These are phyloP conservation scores for Epicoccum nigrum DNA, from an alignment of 2,329 filamentous ascomycete genomes.

Conservation along the genomic window DNA sequence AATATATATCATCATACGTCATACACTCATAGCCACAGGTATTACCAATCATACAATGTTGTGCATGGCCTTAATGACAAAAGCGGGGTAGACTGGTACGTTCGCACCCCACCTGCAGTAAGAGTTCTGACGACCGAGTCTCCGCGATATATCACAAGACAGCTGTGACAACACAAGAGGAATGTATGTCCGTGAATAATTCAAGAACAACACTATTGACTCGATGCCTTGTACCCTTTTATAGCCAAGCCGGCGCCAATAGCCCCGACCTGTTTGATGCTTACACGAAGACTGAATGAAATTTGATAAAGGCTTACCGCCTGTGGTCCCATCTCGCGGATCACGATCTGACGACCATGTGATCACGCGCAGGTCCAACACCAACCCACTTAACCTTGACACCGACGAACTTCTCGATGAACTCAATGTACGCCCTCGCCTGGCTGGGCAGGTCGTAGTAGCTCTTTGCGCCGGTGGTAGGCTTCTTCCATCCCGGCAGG, in stretches of 20 bases:
- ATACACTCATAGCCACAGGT: neutral
- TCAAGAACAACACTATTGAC: neutral
- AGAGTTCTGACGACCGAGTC: neutral
- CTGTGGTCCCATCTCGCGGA: slow-evolving; percentile 16
- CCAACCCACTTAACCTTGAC: slow-evolving; percentile 70
- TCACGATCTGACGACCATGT: slow-evolving; percentile 63
- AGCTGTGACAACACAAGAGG: neutral
- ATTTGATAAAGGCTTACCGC: slow-evolving; percentile 3
- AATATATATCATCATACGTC: neutral
- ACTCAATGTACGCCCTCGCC: slow-evolving; percentile 70
- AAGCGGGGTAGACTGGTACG: slow-evolving; percentile 21
- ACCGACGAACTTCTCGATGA: slow-evolving; percentile 69
- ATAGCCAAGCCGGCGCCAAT: neutral
- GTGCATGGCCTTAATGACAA: slow-evolving; percentile 19
- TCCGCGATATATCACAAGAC: too few species aligned
- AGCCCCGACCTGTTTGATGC: neutral
- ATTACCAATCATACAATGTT: slow-evolving; percentile 19
- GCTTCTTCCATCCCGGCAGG: slow-evolving; percentile 71
- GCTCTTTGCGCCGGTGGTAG: slow-evolving; percentile 64
- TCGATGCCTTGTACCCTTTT: neutral
- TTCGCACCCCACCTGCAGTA: slow-evolving; percentile 13
- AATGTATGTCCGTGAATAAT: slow-evolving; percentile 10
- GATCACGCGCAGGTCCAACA: slow-evolving; percentile 68
- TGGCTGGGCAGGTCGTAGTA: slow-evolving; percentile 69
- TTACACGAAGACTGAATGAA: slow-evolving; percentile 1